Percentiles rank a stretch among this genome's conserved stretches.
These are phyloP conservation scores for Penicillium lagena DNA, from an alignment of 495 filamentous ascomycete genomes.

Conservation along the genomic window DNA sequence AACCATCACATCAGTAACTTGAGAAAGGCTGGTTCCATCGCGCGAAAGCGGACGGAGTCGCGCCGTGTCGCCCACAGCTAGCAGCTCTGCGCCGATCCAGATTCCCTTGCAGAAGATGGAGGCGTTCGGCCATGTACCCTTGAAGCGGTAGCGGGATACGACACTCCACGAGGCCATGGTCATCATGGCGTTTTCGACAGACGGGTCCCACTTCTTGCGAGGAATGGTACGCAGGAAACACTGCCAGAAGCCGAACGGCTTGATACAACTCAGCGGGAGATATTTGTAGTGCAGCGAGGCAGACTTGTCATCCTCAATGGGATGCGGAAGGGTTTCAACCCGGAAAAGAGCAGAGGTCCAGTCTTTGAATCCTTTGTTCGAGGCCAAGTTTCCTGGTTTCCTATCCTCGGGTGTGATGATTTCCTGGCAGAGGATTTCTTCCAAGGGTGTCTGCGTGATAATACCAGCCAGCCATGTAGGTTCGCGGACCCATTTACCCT, in stretches of 20 bases:
- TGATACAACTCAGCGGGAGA: conserved; percentile 45
- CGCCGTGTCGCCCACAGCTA: conserved; percentile 46
- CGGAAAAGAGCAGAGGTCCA: conserved; percentile 39
- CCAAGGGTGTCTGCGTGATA: conserved; percentile 41
- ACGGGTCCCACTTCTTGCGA: conserved; percentile 41
- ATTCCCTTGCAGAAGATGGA: conserved; percentile 45
- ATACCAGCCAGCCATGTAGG: conserved; percentile 54
- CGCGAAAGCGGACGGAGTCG: conserved; percentile 23
- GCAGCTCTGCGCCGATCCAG: conserved; percentile 50
- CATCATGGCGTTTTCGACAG: conserved; percentile 48
- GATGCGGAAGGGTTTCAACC: conserved; percentile 52
- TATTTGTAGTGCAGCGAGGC: conserved; percentile 48
- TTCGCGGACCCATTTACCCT: conserved; percentile 16
- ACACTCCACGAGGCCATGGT: conserved; percentile 47
- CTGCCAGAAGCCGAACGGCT: conserved; percentile 48
- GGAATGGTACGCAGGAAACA: conserved; percentile 33
- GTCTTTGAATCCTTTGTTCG: too few species aligned
- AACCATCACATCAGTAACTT: conserved; percentile 46
- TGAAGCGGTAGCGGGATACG: conserved; percentile 42
- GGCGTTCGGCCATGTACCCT: conserved; percentile 48
- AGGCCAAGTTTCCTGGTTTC: conserved; percentile 6
- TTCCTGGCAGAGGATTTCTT: conserved; percentile 37
- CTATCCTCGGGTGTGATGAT: conserved; percentile 32
- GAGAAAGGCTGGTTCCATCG: neutral
- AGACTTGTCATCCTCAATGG: conserved; percentile 42